These are phyloP conservation scores for Plantago coronopus DNA, from an alignment of 305 asterid species.

Conservation along the genomic window DNA sequence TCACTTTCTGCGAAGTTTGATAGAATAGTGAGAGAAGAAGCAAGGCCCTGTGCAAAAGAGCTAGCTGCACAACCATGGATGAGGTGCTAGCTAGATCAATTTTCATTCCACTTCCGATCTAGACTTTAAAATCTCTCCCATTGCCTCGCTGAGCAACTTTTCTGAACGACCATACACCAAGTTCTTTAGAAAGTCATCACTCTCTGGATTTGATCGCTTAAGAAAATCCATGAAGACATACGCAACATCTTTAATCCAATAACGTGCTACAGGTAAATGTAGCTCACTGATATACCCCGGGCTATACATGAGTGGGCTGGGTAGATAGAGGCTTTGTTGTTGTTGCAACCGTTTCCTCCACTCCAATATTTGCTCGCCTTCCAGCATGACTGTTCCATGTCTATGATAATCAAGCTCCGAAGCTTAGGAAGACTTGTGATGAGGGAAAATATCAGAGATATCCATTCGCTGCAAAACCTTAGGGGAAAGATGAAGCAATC, in stretches of 20 bases:
- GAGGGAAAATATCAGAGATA: not conserved
- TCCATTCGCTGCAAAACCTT: not conserved
- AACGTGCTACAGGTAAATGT: constrained; percentile 13
- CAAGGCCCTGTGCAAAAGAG: too few species aligned
- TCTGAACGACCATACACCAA: constrained; percentile 15
- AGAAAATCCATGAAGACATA: not conserved
- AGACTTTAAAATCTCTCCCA: too few species aligned
- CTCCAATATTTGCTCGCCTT: not conserved
- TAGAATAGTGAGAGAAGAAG: too few species aligned
- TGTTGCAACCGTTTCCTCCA: constrained; percentile 20
- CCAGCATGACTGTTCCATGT: constrained; percentile 6
- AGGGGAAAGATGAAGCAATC: not conserved
- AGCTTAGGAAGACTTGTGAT: constrained; percentile 3
- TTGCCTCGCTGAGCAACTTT: not conserved
- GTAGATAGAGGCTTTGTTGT: not conserved
- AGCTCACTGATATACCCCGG: not conserved
- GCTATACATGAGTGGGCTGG: not conserved
- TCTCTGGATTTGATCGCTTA: not conserved
- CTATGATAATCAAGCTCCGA: constrained; percentile 7
- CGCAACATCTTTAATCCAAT: constrained; percentile 7
- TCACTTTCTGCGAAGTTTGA: too few species aligned
- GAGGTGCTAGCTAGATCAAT: too few species aligned
- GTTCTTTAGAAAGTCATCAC: not conserved
- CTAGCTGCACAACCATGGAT: too few species aligned
- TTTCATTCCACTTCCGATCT: too few species aligned